Percentiles rank a stretch among this genome's conserved stretches.
Evolutionary conservation across 2,329 filamentous ascomycete species (phyloP).

Genomic region (Saccharata proteae): DNA sequence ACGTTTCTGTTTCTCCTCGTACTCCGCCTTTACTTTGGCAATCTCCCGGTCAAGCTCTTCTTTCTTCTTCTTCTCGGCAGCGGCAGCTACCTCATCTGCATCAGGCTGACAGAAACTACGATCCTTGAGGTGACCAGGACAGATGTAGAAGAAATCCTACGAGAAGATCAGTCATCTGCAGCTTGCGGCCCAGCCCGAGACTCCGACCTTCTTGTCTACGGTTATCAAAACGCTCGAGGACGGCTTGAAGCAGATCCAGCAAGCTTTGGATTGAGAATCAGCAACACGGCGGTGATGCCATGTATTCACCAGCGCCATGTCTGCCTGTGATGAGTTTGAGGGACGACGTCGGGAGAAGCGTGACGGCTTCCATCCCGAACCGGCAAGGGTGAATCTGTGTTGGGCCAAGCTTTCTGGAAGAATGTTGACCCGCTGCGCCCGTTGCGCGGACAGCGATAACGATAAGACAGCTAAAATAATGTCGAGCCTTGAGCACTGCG

Average conservation of each 20-base stretch:
- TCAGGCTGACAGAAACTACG: constrained; percentile 63
- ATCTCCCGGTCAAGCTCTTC: constrained; percentile 38
- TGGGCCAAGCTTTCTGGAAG: too few relatives aligned
- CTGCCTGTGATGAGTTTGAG: too few relatives aligned
- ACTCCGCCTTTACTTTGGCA: constrained; percentile 37
- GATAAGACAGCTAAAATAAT: too few relatives aligned
- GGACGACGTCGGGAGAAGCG: too few relatives aligned
- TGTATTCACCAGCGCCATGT: constrained; percentile 50
- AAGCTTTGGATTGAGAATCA: constrained; percentile 69
- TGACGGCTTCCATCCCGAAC: too few relatives aligned
- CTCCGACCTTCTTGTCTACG: constrained; percentile 68
- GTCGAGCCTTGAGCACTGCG: too few relatives aligned
- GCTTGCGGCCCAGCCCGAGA: not conserved
- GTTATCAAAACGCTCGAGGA: constrained; percentile 80
- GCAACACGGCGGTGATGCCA: constrained; percentile 82
- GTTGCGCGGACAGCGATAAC: too few relatives aligned
- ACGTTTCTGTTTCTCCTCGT: constrained; percentile 43
- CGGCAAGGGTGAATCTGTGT: too few relatives aligned
- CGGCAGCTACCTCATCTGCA: constrained; percentile 53
- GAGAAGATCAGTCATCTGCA: constrained; percentile 8
- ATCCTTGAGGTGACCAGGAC: constrained; percentile 71
- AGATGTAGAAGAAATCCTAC: constrained; percentile 87
- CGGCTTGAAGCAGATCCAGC: constrained; percentile 85
- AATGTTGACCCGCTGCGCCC: too few relatives aligned
- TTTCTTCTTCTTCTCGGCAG: constrained; percentile 42